Conservation (phyloP, 345 rosid species). For the Arabis alpina region DNA sequence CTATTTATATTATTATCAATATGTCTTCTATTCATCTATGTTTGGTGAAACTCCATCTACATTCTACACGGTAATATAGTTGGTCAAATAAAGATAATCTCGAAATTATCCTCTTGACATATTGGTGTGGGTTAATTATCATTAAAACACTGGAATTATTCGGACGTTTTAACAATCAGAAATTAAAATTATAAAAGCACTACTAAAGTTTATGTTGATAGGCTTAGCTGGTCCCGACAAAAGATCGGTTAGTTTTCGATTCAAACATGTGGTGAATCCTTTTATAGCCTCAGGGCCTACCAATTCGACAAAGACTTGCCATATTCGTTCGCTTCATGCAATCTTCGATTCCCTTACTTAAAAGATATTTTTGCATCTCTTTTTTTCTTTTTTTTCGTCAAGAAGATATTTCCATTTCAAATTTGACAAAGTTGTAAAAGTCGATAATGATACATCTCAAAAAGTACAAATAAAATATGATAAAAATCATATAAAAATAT, state of each 20-base stretch:
- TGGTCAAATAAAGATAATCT: too few species aligned
- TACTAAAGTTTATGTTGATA: too few species aligned
- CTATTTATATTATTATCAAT: too few species aligned
- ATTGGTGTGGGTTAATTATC: too few species aligned
- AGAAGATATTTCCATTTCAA: constrained; percentile 37
- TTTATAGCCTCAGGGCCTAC: constrained; percentile 27
- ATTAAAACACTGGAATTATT: too few species aligned
- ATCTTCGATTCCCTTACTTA: constrained; percentile 15
- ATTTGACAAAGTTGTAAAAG: constrained; percentile 28
- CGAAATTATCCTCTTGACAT: too few species aligned
- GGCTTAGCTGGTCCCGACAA: constrained; percentile 14
- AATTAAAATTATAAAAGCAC: too few species aligned
- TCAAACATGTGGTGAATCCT: constrained; percentile 31
- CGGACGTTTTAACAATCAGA: too few species aligned
- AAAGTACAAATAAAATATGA: constrained; percentile 13
- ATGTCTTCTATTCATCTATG: too few species aligned
- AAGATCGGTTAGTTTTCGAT: constrained; percentile 24
- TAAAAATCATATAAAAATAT: neutral
- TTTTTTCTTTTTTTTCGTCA: neutral
- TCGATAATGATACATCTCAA: constrained; percentile 28
- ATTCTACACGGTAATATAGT: too few species aligned
- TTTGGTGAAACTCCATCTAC: too few species aligned
- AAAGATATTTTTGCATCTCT: constrained; percentile 33
- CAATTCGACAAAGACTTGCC: constrained; percentile 35
- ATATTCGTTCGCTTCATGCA: constrained; percentile 33